Percentiles rank a stretch among this genome's conserved stretches.
phyloP scores from a whole-genome alignment of 352 stramenopile genomes.

The Phytopythium helicoides region DNA sequence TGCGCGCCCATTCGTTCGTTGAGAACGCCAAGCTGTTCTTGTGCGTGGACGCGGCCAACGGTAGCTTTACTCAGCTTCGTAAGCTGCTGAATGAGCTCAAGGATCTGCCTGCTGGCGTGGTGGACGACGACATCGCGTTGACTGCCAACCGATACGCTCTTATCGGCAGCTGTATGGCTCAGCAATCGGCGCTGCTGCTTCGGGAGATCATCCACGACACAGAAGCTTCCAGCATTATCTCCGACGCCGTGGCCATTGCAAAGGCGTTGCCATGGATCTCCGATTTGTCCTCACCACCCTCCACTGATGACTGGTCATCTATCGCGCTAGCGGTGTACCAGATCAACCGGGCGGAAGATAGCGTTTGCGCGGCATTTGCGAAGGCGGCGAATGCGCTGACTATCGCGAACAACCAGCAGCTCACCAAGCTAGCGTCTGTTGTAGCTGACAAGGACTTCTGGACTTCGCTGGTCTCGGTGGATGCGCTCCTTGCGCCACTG shows the following conservation, averaged over 20 bases:
- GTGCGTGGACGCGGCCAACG: slow-evolving; percentile 4
- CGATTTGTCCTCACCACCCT: not conserved
- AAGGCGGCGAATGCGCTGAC: not conserved
- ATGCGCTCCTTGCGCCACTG: slow-evolving; percentile 22
- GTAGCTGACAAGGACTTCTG: slow-evolving; percentile 16
- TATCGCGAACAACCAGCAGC: slow-evolving; percentile 3
- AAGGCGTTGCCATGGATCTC: not conserved
- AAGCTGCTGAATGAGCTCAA: not conserved
- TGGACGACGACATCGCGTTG: not conserved
- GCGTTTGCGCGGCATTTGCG: no score
- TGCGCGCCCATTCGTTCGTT: slow-evolving; percentile 1
- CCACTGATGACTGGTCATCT: no score
- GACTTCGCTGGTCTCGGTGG: slow-evolving; percentile 16
- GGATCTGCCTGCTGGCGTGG: slow-evolving; percentile 1
- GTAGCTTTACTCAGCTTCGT: not conserved
- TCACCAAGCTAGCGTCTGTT: slow-evolving; percentile 15
- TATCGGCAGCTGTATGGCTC: slow-evolving; percentile 27
- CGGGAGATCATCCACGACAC: slow-evolving; percentile 1
- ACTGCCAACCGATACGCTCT: slow-evolving; percentile 15
- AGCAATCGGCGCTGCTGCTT: slow-evolving; percentile 29
- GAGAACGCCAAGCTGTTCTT: slow-evolving; percentile 3
- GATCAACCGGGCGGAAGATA: no score
- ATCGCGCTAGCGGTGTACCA: no score
- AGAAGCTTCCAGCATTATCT: not conserved
- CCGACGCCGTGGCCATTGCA: not conserved